phyloP scores from a whole-genome alignment of 306 rosid species.

The Aeschynomene evenia region DNA sequence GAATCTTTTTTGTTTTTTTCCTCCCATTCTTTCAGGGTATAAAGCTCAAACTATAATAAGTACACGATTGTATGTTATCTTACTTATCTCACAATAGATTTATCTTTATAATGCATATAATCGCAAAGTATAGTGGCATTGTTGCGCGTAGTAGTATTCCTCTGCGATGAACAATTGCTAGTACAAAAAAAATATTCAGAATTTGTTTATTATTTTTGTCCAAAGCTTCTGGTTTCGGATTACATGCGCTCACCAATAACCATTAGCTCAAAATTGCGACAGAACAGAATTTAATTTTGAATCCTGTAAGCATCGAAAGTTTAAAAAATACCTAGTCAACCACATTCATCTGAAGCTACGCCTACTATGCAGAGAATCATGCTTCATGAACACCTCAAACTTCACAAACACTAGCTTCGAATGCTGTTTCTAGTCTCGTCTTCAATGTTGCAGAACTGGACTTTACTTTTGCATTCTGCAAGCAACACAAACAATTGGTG shows the following conservation, averaged over 20 bases:
- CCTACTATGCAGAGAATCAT: not conserved
- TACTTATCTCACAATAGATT: not conserved
- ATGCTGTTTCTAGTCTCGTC: slow-evolving; percentile 41
- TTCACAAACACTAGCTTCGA: slow-evolving; percentile 37
- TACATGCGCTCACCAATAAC: not conserved
- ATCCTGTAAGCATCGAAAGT: not conserved
- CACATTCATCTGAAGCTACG: not conserved
- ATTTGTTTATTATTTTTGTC: not conserved
- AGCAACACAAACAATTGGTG: slow-evolving; percentile 16
- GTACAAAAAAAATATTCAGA: not conserved
- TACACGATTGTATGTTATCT: not conserved
- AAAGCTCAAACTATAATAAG: not conserved
- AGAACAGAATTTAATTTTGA: not conserved
- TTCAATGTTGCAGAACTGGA: slow-evolving; percentile 39
- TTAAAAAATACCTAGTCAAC: not conserved
- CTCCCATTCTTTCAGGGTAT: not conserved
- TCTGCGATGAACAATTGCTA: not conserved
- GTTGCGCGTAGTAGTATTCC: not conserved
- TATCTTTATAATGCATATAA: not conserved
- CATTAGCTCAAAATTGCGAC: not conserved
- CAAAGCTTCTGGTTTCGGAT: not conserved
- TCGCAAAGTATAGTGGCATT: too few species aligned
- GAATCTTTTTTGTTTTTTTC: slow-evolving; percentile 9
- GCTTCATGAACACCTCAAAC: slow-evolving; percentile 9
- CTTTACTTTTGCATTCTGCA: slow-evolving; percentile 41